Evolutionary conservation across 306 rosid genomes (phyloP).

Genomic region (Senna siamea): DNA sequence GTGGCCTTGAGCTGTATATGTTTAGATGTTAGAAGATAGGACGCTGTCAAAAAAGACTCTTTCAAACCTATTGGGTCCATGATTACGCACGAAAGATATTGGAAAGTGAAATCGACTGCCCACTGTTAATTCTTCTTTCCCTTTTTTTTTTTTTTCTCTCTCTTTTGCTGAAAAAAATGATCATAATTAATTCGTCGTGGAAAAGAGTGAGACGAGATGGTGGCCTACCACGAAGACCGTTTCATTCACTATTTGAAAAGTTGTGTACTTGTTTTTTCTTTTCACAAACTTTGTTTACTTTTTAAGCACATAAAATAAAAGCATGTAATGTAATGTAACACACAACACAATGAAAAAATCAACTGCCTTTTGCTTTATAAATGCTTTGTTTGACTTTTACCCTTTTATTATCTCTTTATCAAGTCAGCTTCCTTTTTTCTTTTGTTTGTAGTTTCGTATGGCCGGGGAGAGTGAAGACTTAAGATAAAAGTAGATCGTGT

Average conservation of each 20-base stretch:
- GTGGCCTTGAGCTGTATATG: constrained; percentile 50
- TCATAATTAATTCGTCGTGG: constrained; percentile 37
- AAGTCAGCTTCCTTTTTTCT: constrained; percentile 31
- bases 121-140: not conserved
- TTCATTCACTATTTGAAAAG: constrained; percentile 49
- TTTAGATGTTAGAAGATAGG: constrained; percentile 20
- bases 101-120: constrained; percentile 1
- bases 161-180: constrained; percentile 26
- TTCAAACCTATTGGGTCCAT: constrained; percentile 52
- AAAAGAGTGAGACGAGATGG: constrained; percentile 39
- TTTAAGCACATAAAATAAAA: constrained; percentile 22
- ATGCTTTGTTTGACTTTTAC: constrained; percentile 53
- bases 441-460: not conserved
- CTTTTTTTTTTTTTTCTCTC: not conserved
- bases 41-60: constrained; percentile 49
- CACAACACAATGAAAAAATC: constrained; percentile 34
- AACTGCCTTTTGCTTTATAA: constrained; percentile 33
- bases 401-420: constrained; percentile 34
- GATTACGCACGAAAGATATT: constrained; percentile 42
- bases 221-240: constrained; percentile 58
- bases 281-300: constrained; percentile 39
- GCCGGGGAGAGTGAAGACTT: not conserved
- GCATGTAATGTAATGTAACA: not conserved
- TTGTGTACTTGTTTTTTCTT: constrained; percentile 42
- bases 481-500: not conserved